Percentiles rank a stretch among this genome's conserved stretches.
Evolutionary conservation across 768 basidiomycete species (phyloP).

Genomic region (Strobilomyces dryophilus): DNA sequence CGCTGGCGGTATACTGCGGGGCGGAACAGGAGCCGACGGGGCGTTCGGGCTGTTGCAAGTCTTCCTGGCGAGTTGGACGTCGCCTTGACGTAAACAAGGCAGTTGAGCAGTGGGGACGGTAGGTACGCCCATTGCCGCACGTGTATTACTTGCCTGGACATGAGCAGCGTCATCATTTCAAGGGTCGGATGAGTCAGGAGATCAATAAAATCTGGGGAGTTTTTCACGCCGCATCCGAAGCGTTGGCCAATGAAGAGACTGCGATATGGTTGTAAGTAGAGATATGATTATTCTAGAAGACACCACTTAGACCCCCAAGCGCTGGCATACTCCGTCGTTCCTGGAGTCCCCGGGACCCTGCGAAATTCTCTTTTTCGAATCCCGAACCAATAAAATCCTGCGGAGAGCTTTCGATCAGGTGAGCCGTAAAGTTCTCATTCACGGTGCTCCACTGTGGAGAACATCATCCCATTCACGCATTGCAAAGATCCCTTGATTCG

Average conservation of each 20-base stretch:
- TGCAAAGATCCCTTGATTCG: not conserved
- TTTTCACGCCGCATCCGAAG: constrained; percentile 12
- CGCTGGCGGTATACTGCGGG: constrained; percentile 12
- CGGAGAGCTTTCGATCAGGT: constrained; percentile 7
- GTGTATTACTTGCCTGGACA: not conserved
- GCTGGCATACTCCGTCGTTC: constrained; percentile 7
- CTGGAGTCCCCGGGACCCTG: constrained; percentile 16
- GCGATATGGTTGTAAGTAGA: constrained; percentile 12
- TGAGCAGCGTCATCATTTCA: constrained; percentile 2
- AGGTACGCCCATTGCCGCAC: not conserved
- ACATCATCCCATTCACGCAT: not conserved
- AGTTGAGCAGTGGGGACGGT: not conserved
- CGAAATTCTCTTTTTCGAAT: constrained; percentile 6
- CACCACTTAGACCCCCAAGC: constrained; percentile 4
- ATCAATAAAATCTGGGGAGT: constrained; percentile 1
- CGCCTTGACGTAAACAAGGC: constrained; percentile 3
- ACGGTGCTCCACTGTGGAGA: not conserved
- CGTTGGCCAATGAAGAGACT: constrained; percentile 12
- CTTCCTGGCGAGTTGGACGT: not conserved
- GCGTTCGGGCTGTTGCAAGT: not conserved
- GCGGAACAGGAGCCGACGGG: constrained; percentile 6
- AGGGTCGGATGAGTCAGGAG: not conserved
- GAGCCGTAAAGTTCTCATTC: not conserved
- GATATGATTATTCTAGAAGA: constrained; percentile 11
- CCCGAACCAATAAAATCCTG: not conserved